phyloP scores from a whole-genome alignment of 2,329 filamentous ascomycete genomes.

The Claviceps africana region DNA sequence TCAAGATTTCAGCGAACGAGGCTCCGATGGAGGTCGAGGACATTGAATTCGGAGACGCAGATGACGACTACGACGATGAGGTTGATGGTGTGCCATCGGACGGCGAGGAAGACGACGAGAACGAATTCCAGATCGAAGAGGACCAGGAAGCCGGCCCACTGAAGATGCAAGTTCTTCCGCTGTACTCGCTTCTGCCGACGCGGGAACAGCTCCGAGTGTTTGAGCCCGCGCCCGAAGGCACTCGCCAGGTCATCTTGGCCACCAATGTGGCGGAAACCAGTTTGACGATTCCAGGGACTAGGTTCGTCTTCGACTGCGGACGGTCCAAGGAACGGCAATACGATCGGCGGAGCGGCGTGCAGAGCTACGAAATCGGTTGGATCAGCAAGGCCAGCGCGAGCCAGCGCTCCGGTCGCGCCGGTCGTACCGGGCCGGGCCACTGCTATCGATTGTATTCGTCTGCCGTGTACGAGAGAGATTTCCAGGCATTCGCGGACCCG shows the following conservation, averaged over 20 bases:
- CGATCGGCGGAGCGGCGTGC: slow-evolving; percentile 76
- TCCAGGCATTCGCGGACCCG: slow-evolving; percentile 71
- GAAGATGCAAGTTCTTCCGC: slow-evolving; percentile 76
- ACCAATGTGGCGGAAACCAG: slow-evolving; percentile 97
- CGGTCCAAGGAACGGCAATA: slow-evolving; percentile 86
- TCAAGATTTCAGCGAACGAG: slow-evolving; percentile 63
- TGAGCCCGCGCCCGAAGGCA: slow-evolving; percentile 66
- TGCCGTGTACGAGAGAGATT: slow-evolving; percentile 82
- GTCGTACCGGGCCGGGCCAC: slow-evolving; percentile 88
- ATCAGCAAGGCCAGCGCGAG: slow-evolving; percentile 94
- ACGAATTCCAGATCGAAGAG: slow-evolving; percentile 55
- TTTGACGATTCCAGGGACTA: slow-evolving; percentile 87
- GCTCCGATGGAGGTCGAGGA: slow-evolving; percentile 75
- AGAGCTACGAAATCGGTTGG: slow-evolving; percentile 91
- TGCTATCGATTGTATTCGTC: slow-evolving; percentile 93
- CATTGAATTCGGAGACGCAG: slow-evolving; percentile 60
- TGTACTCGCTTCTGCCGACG: slow-evolving; percentile 85
- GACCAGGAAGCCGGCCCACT: slow-evolving; percentile 45
- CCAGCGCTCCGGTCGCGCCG: slow-evolving; percentile 84
- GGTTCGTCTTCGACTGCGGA: slow-evolving; percentile 92
- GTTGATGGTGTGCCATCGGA: slow-evolving; percentile 46
- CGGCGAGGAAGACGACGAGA: slow-evolving; percentile 41
- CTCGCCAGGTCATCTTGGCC: slow-evolving; percentile 74
- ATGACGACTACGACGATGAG: slow-evolving; percentile 48
- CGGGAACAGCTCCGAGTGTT: slow-evolving; percentile 87